Base-by-base conservation (phyloP, 352 stramenopile genomes). In the Plasmopara muralis region DNA sequence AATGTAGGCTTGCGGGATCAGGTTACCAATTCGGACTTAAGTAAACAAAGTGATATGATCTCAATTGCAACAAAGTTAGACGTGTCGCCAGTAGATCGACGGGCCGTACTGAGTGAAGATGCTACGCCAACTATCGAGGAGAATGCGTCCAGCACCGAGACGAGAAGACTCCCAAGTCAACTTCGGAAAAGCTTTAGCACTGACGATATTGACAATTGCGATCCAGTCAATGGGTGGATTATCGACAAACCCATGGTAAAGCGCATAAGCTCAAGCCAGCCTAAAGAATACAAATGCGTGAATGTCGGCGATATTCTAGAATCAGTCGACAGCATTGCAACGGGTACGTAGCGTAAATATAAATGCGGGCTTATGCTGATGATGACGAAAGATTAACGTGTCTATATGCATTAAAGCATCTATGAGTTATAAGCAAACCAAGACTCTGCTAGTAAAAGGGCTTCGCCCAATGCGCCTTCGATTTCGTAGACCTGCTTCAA, bases 261-360 rank as follows among this genome's bases (percentile, higher is more conserved):
- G 33, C 55, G 28, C 6, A 60, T 78, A 38, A 51, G 35, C 2
- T 47, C 41, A 8, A 55, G 33, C 29, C 53, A 58, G 20, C 62
- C 69, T 0, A 70, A 74, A 28, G 70, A 76, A 61, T 78, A 77
- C 34, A 55, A 57, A 34, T 44, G 60, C 1, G 47, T 89, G 4
- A 64, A 72, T 53, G 62, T 79, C 39, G 83, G 80, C 1, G 83
- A 93, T 47, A 65, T 87, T 7, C 56, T 93, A 6, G 76, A 85
- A 58, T 70, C 83, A 16, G 64, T 91, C 25, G 78, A 90, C 40
- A 82, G 80, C 40, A 79, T 91, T 14, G 68, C 78, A 9, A 88
- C 75, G 38, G 64, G 75, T 89, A 57, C 33, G 57, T 37, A 16
- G 7, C 14, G 8, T 12, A 4, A 5, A 35, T 35, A 35, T 2